Base-by-base conservation (phyloP, 345 rosid species). In the Eucalyptus victrix region DNA sequence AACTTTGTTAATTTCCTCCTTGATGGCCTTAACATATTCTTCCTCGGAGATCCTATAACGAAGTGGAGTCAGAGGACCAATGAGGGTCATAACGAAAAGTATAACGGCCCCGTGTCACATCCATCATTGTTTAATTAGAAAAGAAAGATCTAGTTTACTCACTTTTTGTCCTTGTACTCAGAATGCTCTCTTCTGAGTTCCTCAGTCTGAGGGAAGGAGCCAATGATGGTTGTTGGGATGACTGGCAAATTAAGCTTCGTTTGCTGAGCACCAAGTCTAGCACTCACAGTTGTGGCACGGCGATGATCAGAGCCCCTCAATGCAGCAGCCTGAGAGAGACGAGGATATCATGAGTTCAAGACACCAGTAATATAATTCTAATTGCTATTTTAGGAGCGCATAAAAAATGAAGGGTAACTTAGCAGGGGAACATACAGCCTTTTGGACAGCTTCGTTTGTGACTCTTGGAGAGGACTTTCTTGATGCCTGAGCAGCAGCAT, bases 151-250 rank as follows among this genome's bases (percentile, higher is more conserved):
- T 67, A n/a, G 85, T 87, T 49, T 47, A 92, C 97, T 89, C 91
- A 96, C 99, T 96, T 97, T 89, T 97, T 97, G 50, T 98, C 99
- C 94, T 97, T 96, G 95, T 94, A 97, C 87, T 96, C 97, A 90
- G 96, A 97, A 91, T 98, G 98, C 54, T 95, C 98, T 86, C 96
- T 95, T 92, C 99, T 96, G 91, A 97, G 95, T 88, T 97, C 98
- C 40, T 92, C 53, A 69, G 96, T 95, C 92, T 94, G 97, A 49
- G 98, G 98, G 93, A 96, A 95, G 67, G 98, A 95, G 69, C 96
- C 95, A 89, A 96, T 96, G n/a, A 98, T 95, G 87, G 99, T 95
- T 87, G 98, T 95, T 87, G 95, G 97, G 87, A 94, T 93, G 89
- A 92, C 86, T 50, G 93, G 96, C 49, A 93, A 95, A 90, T 95